These are phyloP conservation scores for Mucor plumbeus DNA, from an alignment of 371 early-diverging fungal species.

Conservation along the genomic window DNA sequence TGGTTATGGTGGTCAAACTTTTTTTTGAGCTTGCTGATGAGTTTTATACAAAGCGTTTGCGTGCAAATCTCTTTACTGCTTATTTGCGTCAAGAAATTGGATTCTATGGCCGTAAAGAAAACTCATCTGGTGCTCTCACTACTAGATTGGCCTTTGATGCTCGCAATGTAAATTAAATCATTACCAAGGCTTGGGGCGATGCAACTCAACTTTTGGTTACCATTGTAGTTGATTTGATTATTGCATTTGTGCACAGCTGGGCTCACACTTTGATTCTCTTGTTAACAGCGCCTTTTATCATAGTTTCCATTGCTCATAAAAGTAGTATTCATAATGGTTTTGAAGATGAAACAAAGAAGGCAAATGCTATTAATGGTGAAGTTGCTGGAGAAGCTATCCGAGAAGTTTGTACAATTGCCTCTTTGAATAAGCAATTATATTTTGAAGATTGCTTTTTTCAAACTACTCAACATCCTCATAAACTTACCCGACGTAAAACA, in stretches of 20 bases:
- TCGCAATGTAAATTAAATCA: conserved; percentile 59
- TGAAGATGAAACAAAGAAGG: conserved; percentile 54
- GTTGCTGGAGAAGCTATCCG: conserved; percentile 78
- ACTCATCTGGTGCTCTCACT: conserved; percentile 80
- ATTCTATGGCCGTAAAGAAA: conserved; percentile 82
- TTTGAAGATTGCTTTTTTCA: conserved; percentile 63
- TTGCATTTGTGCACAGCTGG: conserved; percentile 53
- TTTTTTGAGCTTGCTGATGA: conserved; percentile 57
- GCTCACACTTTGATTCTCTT: conserved; percentile 53
- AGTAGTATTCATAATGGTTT: conserved; percentile 33
- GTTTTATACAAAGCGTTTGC: conserved; percentile 59
- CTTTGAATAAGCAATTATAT: conserved; percentile 72
- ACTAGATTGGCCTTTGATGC: conserved; percentile 83
- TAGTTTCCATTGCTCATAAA: conserved; percentile 35
- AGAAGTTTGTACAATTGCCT: conserved; percentile 80
- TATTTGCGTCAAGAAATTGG: conserved; percentile 81
- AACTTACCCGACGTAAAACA: conserved; percentile 58
- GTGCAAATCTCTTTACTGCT: conserved; percentile 56
- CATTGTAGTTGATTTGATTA: conserved; percentile 28
- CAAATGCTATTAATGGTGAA: conserved; percentile 63
- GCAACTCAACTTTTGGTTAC: conserved; percentile 53
- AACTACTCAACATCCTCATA: conserved; percentile 68
- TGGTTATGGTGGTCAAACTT: conserved; percentile 33
- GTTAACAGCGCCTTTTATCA: conserved; percentile 45
- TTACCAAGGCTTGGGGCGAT: conserved; percentile 67